A percentile compares a stretch with the other conserved stretches of the same genome.
Conservation (phyloP, 2,329 filamentous ascomycete genomes). For the Alternaria sp. region DNA sequence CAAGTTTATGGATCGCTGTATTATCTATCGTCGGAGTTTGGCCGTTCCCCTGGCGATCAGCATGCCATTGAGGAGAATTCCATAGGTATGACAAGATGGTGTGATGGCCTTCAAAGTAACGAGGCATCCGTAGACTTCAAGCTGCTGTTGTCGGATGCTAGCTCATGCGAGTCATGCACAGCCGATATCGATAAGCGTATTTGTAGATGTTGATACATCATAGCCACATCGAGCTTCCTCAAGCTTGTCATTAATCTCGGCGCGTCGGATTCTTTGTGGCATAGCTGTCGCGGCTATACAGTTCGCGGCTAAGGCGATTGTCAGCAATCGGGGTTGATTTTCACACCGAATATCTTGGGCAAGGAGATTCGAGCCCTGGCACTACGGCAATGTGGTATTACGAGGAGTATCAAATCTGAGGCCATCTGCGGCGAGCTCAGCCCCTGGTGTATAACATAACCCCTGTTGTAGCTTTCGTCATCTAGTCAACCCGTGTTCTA, state of each 20-base stretch:
- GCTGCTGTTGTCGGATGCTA: not conserved
- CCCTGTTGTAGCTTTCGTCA: not conserved
- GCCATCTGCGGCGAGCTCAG: not conserved
- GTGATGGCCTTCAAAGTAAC: not conserved
- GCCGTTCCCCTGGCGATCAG: not conserved
- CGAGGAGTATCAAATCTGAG: not conserved
- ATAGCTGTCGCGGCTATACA: not conserved
- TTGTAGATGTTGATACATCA: not conserved
- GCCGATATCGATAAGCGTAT: slow-evolving; percentile 8
- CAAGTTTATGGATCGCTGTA: not conserved
- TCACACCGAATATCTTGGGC: not conserved
- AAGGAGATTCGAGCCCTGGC: not conserved
- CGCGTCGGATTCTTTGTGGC: not conserved
- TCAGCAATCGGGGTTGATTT: not conserved
- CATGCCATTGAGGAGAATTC: no score
- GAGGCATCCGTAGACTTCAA: not conserved
- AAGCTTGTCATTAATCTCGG: not conserved
- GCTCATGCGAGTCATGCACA: slow-evolving; percentile 9
- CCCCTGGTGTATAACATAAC: not conserved
- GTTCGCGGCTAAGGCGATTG: no score
- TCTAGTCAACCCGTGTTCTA: not conserved
- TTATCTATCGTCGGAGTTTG: not conserved
- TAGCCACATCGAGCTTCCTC: not conserved
- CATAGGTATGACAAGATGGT: not conserved
- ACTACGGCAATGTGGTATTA: not conserved